A percentile compares a stretch with the other conserved stretches of the same genome.
Conservation (phyloP, 2,329 filamentous ascomycete genomes). For the Tolypocladium ovalisporum region DNA sequence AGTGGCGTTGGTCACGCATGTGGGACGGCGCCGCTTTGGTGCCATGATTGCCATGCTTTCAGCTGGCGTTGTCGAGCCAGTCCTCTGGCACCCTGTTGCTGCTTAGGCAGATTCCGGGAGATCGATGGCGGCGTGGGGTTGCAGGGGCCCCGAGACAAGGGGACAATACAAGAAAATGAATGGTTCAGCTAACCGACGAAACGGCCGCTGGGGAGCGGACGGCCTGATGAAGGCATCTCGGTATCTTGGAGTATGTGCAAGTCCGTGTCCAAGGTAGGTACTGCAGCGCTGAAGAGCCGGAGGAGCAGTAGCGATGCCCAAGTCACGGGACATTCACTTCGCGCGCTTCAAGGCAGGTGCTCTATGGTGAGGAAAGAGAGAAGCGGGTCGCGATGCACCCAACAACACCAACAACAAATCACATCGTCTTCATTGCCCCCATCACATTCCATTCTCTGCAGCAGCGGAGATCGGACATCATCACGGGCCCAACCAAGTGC, state of each 20-base stretch:
- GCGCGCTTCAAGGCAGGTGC: not conserved
- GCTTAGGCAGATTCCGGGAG: not conserved
- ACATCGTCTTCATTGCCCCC: not conserved
- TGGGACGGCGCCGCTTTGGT: not conserved
- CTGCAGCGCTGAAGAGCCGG: not conserved
- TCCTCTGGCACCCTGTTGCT: conserved; percentile 9
- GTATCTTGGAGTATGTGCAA: not conserved
- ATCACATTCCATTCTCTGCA: not conserved
- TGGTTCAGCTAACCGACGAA: not conserved
- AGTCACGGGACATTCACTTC: not conserved
- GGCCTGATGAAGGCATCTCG: not conserved
- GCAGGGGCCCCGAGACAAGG: not conserved
- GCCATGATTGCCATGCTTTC: conserved; percentile 4
- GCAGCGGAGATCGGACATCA: not conserved
- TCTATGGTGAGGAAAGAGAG: not conserved
- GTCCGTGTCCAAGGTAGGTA: not conserved
- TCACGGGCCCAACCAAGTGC: no score
- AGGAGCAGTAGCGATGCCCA: not conserved
- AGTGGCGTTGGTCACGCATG: conserved; percentile 9
- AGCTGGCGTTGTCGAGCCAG: conserved; percentile 6
- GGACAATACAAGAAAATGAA: not conserved
- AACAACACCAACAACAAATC: not conserved
- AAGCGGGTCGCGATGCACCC: not conserved
- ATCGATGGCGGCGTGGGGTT: not conserved
- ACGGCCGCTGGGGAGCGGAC: not conserved